Percentiles rank a stretch among this genome's conserved stretches.
Conservation (phyloP, 2,329 filamentous ascomycete species). For the Exophiala spinifera region DNA sequence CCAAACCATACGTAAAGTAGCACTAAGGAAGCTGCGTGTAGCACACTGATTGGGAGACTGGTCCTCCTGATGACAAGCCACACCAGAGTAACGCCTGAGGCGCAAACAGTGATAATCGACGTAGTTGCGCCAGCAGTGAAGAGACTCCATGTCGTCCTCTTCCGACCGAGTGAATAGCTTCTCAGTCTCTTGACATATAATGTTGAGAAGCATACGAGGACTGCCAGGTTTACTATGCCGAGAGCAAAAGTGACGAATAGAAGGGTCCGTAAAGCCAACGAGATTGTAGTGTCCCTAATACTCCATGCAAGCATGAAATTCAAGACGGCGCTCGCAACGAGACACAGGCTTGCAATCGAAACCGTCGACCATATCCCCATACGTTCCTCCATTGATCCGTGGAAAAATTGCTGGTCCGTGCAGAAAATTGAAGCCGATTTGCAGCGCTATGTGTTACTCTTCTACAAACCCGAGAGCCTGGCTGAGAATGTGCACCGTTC, state of each 20-base stretch:
- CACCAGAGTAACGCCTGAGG: constrained; percentile 23
- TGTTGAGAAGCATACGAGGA: constrained; percentile 20
- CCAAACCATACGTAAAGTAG: constrained; percentile 25
- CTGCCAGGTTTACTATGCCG: constrained; percentile 16
- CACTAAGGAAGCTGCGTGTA: constrained; percentile 7
- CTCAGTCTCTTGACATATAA: constrained; percentile 16
- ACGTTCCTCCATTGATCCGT: constrained; percentile 20
- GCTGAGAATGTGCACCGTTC: neutral
- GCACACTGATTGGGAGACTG: constrained; percentile 17
- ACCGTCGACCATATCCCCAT: constrained; percentile 24
- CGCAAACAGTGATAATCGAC: constrained; percentile 12
- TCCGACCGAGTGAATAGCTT: constrained; percentile 12
- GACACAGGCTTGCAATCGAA: constrained; percentile 17
- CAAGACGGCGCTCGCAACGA: constrained; percentile 22
- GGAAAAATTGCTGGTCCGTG: constrained; percentile 9
- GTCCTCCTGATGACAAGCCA: constrained; percentile 19
- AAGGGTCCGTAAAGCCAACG: constrained; percentile 19
- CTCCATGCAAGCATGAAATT: constrained; percentile 24
- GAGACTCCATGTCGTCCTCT: constrained; percentile 13
- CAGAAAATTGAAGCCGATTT: neutral
- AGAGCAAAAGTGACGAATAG: constrained; percentile 25
- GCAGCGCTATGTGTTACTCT: constrained; percentile 1
- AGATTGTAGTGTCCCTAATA: constrained; percentile 3
- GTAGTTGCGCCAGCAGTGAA: constrained; percentile 11
- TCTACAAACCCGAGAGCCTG: neutral